Conservation (phyloP, 805 yeast species). For the Yamadazyma ubonensis region DNA sequence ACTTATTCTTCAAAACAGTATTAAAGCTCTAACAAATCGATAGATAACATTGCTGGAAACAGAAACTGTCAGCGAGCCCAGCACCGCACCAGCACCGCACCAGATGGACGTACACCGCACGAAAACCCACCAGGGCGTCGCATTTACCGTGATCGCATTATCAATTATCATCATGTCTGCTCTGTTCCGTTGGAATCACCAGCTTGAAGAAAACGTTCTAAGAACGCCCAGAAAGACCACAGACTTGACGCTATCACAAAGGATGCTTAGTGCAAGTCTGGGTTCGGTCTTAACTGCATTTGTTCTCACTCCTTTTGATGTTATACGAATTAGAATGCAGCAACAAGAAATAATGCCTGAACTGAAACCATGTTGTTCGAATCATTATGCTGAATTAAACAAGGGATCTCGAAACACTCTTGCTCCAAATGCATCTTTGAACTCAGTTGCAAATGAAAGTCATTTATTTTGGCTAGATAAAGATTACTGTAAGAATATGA, state of each 20-base stretch:
- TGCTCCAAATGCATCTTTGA: conserved; percentile 33
- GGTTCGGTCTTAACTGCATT: conserved; percentile 74
- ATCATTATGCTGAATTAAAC: conserved; percentile 6
- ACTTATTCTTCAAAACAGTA: too few species aligned
- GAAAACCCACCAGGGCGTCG: neutral
- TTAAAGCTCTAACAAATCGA: too few species aligned
- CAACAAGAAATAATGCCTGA: conserved; percentile 64
- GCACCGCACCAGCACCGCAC: neutral
- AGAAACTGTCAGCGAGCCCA: too few species aligned
- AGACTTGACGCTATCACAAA: conserved; percentile 35
- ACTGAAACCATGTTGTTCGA: conserved; percentile 25
- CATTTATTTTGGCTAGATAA: conserved; percentile 21
- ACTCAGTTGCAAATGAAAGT: too few species aligned
- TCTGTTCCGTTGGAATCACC: conserved; percentile 12
- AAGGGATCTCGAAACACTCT: conserved; percentile 13
- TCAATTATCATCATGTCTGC: conserved; percentile 2
- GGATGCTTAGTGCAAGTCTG: conserved; percentile 76
- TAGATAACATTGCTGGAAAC: too few species aligned
- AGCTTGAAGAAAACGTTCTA: conserved; percentile 19
- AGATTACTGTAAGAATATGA: conserved; percentile 33
- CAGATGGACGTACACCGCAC: too few species aligned
- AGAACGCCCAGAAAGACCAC: neutral
- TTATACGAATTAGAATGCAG: conserved; percentile 71
- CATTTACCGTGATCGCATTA: neutral
- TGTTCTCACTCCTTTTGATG: conserved; percentile 80